These are phyloP conservation scores for Logfia minima DNA, from an alignment of 129 eudicot species.

Conservation along the genomic window DNA sequence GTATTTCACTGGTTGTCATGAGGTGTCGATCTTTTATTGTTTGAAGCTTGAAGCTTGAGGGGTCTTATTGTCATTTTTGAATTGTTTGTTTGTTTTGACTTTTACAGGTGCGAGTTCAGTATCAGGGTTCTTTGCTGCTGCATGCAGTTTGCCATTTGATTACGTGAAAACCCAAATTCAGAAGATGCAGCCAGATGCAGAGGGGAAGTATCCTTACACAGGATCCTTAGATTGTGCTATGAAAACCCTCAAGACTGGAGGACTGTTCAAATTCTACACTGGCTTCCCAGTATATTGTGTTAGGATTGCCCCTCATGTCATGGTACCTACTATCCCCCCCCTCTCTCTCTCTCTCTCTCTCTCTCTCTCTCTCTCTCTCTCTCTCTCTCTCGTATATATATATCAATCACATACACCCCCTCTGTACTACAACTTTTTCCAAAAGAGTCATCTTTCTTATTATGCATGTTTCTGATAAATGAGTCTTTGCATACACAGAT, in stretches of 20 bases:
- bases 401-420: not conserved
- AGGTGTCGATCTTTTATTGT: not conserved
- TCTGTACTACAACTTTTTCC: not conserved
- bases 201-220: conserved; percentile 74
- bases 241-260: conserved; percentile 83
- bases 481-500: conserved; percentile 46
- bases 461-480: conserved; percentile 23
- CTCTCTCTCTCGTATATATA: too few relatives aligned
- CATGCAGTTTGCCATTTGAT: conserved; percentile 92
- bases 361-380: not conserved
- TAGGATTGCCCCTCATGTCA: conserved; percentile 96
- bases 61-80: not conserved
- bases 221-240: conserved; percentile 84
- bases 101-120: conserved; percentile 79
- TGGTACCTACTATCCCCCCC: conserved; percentile 51
- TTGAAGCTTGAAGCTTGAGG: not conserved
- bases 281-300: conserved; percentile 93
- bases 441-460: not conserved
- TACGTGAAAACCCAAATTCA: conserved; percentile 89
- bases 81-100: not conserved
- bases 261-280: conserved; percentile 77
- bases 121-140: conserved; percentile 91
- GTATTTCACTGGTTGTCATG: not conserved
- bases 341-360: not conserved
- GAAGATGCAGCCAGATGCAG: conserved; percentile 93